These are phyloP conservation scores for Syzygium grande DNA, from an alignment of 345 rosid species.

Conservation along the genomic window DNA sequence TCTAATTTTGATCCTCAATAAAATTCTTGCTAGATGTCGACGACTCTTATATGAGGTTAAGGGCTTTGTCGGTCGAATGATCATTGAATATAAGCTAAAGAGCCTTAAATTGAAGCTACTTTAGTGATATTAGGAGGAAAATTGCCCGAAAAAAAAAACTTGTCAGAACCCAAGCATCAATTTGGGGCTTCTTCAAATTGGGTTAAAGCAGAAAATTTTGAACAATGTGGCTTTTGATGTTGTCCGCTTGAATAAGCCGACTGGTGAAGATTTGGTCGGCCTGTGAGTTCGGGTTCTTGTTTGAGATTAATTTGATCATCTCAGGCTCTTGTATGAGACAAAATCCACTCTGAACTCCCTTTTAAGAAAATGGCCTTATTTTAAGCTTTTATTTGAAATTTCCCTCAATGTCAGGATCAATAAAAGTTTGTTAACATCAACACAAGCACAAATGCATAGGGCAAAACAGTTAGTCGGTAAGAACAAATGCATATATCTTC, in stretches of 20 bases:
- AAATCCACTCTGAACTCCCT: background rate
- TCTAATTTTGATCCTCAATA: background rate
- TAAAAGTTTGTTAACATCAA: background rate
- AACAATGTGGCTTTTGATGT: background rate
- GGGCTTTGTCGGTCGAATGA: background rate
- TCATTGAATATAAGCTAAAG: background rate
- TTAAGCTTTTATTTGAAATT: background rate
- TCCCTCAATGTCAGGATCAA: background rate
- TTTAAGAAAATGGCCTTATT: too few species aligned
- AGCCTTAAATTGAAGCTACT: background rate
- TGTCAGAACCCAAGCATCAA: background rate
- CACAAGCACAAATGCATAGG: background rate
- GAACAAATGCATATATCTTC: background rate
- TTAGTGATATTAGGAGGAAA: background rate
- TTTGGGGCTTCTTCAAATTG: background rate
- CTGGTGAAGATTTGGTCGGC: background rate
- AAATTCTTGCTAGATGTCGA: fast-evolving
- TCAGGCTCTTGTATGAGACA: background rate
- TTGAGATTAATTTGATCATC: background rate
- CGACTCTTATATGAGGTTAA: background rate
- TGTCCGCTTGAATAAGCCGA: background rate
- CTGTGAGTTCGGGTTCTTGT: background rate
- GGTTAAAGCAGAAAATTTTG: background rate
- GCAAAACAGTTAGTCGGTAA: background rate
- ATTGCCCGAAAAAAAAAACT: background rate